phyloP scores from a whole-genome alignment of 257 asterid species.

The Solanum virginianum region DNA sequence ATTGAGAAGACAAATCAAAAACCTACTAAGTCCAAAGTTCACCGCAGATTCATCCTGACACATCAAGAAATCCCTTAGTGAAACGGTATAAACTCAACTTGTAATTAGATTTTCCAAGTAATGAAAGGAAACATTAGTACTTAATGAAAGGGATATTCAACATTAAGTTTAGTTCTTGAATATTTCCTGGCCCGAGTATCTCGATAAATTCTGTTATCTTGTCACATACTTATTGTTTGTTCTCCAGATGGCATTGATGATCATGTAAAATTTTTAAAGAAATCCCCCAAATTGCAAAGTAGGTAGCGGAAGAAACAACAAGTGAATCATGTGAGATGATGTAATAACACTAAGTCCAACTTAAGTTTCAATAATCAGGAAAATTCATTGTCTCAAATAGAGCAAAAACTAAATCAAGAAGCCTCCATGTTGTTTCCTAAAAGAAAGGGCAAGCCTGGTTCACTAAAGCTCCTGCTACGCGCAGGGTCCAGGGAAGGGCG shows the following conservation, averaged over 20 bases:
- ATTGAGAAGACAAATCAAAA: constrained; percentile 8
- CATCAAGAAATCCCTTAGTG: constrained; percentile 2
- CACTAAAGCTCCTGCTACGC: too few species aligned
- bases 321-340: too few species aligned
- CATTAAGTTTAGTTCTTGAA: constrained; percentile 12
- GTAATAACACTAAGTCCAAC: too few species aligned
- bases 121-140: not conserved
- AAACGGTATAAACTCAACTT: not conserved
- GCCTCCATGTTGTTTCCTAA: too few species aligned
- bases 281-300: not conserved
- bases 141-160: not conserved
- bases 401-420: too few species aligned
- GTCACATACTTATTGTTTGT: not conserved
- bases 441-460: too few species aligned
- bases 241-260: not conserved
- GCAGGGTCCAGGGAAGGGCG: too few species aligned
- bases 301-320: not conserved
- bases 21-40: constrained; percentile 90
- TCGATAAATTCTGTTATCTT: not conserved
- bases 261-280: not conserved
- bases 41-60: constrained; percentile 86
- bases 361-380: too few species aligned
- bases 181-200: constrained; percentile 37
- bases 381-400: too few species aligned
- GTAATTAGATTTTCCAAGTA: not conserved